Conservation (phyloP, 1,139 yeast species). For the Geotrichum aggregatum region DNA sequence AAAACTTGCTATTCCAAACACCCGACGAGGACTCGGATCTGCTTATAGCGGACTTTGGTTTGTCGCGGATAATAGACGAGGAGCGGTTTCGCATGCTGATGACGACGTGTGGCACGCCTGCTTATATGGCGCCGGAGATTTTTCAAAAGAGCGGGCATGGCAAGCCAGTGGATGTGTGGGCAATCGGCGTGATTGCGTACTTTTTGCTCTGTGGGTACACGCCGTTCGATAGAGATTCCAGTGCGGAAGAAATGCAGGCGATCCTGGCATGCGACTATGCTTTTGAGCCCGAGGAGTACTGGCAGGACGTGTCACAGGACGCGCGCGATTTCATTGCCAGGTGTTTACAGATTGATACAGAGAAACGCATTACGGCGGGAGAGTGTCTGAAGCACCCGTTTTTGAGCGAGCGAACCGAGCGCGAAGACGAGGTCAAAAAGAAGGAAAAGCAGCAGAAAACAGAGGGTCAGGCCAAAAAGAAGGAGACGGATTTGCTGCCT, state of each 20-base stretch:
- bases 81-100: constrained; percentile 50
- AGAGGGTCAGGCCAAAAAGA: constrained; percentile 20
- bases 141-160: constrained; percentile 53
- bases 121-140: constrained; percentile 74
- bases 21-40: constrained; percentile 47
- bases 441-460: neutral
- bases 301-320: constrained; percentile 51
- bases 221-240: constrained; percentile 75
- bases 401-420: constrained; percentile 29
- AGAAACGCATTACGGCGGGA: constrained; percentile 47
- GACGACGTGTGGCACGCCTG: constrained; percentile 60
- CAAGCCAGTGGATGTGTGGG: constrained; percentile 68
- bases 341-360: constrained; percentile 52
- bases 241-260: constrained; percentile 64
- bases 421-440: constrained; percentile 18
- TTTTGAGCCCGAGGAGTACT: constrained; percentile 58
- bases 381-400: constrained; percentile 52
- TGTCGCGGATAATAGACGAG: constrained; percentile 48
- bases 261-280: constrained; percentile 54
- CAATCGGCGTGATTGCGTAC: constrained; percentile 68
- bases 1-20: constrained; percentile 63
- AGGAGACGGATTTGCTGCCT: constrained; percentile 38
- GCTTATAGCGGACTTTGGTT: constrained; percentile 70
- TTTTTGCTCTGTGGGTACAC: constrained; percentile 71
- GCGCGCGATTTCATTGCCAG: constrained; percentile 57